These are phyloP conservation scores for Coffea humblotiana DNA, from an alignment of 305 asterid species.

Conservation along the genomic window DNA sequence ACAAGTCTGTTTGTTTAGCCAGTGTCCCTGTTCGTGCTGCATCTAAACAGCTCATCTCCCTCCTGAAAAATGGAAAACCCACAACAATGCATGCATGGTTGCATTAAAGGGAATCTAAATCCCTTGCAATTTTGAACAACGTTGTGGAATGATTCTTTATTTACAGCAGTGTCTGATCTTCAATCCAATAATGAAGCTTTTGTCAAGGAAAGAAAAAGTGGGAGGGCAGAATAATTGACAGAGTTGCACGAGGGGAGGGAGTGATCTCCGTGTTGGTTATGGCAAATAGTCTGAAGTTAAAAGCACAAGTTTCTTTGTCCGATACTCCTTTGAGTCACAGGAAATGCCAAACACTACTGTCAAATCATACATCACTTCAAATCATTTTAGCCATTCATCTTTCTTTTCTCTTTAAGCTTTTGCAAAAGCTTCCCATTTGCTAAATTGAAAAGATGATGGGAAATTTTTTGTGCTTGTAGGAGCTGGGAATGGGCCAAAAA, in stretches of 20 bases:
- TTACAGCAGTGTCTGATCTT: too few relatives aligned
- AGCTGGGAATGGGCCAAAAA: conserved; percentile 38
- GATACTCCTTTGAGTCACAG: conserved; percentile 6
- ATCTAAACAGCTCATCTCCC: too few relatives aligned
- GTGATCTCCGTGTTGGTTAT: not conserved
- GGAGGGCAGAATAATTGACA: conserved; percentile 10
- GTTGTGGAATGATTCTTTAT: not conserved
- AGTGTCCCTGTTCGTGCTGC: not conserved
- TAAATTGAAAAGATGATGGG: conserved; percentile 9
- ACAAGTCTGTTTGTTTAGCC: not conserved
- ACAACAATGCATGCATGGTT: too few relatives aligned
- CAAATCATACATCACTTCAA: conserved; percentile 54
- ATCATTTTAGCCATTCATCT: conserved; percentile 14
- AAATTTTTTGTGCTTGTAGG: conserved; percentile 13
- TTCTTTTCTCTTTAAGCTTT: conserved; percentile 23
- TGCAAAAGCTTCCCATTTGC: conserved; percentile 17
- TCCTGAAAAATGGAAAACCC: too few relatives aligned
- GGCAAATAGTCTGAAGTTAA: not conserved
- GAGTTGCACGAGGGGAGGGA: conserved; percentile 5
- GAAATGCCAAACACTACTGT: conserved; percentile 21
- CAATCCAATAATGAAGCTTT: not conserved
- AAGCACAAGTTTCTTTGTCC: conserved; percentile 4
- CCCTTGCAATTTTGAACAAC: not conserved
- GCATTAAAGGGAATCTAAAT: not conserved
- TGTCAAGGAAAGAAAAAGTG: conserved; percentile 1